These are phyloP conservation scores for Neostapfia colusana DNA, from an alignment of 176 grass and related monocot species.

Conservation along the genomic window DNA sequence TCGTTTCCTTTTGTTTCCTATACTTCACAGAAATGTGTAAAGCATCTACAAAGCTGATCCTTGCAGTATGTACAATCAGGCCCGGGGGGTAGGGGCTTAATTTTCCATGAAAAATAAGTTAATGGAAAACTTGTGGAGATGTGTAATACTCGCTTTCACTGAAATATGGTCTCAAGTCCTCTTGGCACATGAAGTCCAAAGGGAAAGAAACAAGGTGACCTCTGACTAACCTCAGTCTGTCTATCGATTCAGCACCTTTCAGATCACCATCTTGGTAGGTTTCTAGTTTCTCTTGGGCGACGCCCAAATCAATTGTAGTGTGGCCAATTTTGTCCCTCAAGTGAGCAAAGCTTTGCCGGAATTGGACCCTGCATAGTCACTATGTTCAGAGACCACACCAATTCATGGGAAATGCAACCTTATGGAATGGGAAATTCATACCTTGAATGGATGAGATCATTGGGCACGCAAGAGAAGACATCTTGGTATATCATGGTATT, in stretches of 20 bases:
- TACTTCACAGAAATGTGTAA: slow-evolving; percentile 29
- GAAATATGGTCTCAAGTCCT: slow-evolving; percentile 92
- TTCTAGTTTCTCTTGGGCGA: slow-evolving; percentile 76
- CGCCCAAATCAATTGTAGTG: slow-evolving; percentile 80
- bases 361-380: slow-evolving; percentile 53
- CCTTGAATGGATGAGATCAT: slow-evolving; percentile 93
- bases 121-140: slow-evolving; percentile 95
- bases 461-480: slow-evolving; percentile 92
- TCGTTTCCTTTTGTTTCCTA: slow-evolving; percentile 39
- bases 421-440: slow-evolving; percentile 44
- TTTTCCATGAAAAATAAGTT: slow-evolving; percentile 35
- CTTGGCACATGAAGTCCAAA: slow-evolving; percentile 92
- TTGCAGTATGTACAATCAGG: slow-evolving; percentile 48
- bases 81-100: slow-evolving; percentile 9
- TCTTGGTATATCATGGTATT: slow-evolving; percentile 95
- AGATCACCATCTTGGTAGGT: slow-evolving; percentile 53
- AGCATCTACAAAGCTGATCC: slow-evolving; percentile 42
- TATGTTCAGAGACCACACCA: slow-evolving; percentile 25
- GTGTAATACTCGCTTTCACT: slow-evolving; percentile 95
- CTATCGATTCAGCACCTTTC: slow-evolving; percentile 57
- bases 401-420: neutral
- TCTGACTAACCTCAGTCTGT: slow-evolving; percentile 65
- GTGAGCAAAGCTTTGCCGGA: slow-evolving; percentile 66
- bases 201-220: slow-evolving; percentile 94
- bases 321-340: slow-evolving; percentile 88